Base-by-base conservation (phyloP, 31 red algal genomes). In the Bonnemaisonia californica region DNA sequence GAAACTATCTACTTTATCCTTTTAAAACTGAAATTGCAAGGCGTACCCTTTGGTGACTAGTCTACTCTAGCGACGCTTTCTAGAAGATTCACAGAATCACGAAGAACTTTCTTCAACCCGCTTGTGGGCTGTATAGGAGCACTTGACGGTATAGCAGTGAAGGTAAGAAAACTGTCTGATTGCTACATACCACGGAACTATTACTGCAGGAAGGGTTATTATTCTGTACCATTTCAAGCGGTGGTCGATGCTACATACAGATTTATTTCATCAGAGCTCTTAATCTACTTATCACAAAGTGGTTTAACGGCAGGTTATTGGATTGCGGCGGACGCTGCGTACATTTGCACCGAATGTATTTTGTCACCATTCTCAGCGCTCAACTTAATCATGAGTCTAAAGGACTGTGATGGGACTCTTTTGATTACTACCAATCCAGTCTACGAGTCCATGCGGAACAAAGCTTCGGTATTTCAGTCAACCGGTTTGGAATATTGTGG, bases 261-360 rank as follows among this genome's bases (percentile, higher is more conserved):
- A 34, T 79, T 63, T 41, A 22, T 79, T 36, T 47, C 32, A 48
- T 80, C 76, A 23, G 39, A 48, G 4, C 39, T 80, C 66, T 56
- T 56, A 4, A 23, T 35, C 31, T 54, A 55, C 63, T 27, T 79
- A 23, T 9, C 9, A 12, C 39, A 26, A 27, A 79, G 30, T n/a
- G 35, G 76, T 31, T 38, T 80, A 80, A 38, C 76, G 23, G 28
- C 11, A 24, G 76, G 76, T 2, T 80, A 58, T 51, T 80, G 76
- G 76, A 67, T 67, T 66, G 76, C 76, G 8, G 59, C 24, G 26
- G 76, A 80, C 66, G 76, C 47, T 31, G 76, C 76, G 26, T 45
- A 80, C 54, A 33, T 54, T 18, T 80, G 76, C 54, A 80, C 32
- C 12, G 51, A 21, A 66, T 66, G 19, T 66, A 13, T 66, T 66